Base-by-base conservation (phyloP, 768 basidiomycete genomes). In the Paxillus rubicundulus region DNA sequence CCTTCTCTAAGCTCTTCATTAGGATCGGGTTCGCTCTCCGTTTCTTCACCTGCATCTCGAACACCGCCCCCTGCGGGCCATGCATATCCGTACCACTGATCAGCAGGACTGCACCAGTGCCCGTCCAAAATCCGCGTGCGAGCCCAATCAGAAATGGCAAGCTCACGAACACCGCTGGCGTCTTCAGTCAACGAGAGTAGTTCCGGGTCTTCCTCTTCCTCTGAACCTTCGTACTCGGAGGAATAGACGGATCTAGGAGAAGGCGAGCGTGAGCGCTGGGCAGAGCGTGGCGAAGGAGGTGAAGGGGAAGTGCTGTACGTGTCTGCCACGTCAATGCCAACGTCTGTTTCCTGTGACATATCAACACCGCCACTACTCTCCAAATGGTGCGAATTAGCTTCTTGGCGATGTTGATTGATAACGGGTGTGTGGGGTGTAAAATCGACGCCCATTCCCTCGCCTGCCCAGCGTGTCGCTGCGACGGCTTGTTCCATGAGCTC, bases 121-220 rank as follows among this genome's bases (percentile, higher is more conserved):
- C 89, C 89, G 50, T 91, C 87, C 17, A 90, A 68, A 44, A 91
- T 84, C 43, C 87, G 71, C 18, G 74, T 77, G 32, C 89, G 75
- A 5, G 85, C 85, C 86, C 86, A 89, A 57, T 87, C 87, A 12
- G 77, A 74, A 47, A 89, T 70, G 1, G 89, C 86, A 40, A 89
- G 70, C 17, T 77, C 76, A 27, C 72, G 70, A 24, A 79, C 72
- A 20, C 74, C 73, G 9, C 71, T 71, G 1, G 74, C 70, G 33
- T 80, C 77, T 58, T 80, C 79, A 9, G 76, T 76, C 53, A 77
- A 57, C 0, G 72, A 71, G 32, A 79, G 67, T 21, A 67, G 53
- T 53, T 77, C 76, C 12, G 73, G 69, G 47, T 77, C 76, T 18
- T 78, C 76, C 17, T 76, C 75, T 44, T 74, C 75, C 30, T 75